phyloP scores from a whole-genome alignment of 495 filamentous ascomycete genomes.

The Penicillium bialowiezense region DNA sequence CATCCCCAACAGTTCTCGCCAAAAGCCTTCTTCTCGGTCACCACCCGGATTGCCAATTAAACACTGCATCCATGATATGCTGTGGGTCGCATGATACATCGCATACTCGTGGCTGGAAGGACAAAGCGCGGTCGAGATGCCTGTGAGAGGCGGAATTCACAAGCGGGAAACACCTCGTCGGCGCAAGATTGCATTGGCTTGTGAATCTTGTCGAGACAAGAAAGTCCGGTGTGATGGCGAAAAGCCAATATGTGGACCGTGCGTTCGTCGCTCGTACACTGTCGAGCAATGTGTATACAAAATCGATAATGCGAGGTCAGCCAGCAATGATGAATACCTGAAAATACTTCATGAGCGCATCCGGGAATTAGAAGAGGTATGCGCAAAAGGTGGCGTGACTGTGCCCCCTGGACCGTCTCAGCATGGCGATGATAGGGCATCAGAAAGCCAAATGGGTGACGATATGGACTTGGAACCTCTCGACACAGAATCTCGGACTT shows the following conservation, averaged over 20 bases:
- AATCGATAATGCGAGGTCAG: slow-evolving; percentile 33
- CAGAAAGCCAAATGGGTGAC: background rate
- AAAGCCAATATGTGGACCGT: slow-evolving; percentile 46
- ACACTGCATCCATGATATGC: background rate
- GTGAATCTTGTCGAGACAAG: slow-evolving; percentile 42
- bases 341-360: slow-evolving; percentile 36
- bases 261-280: slow-evolving; percentile 30
- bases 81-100: background rate
- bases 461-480: slow-evolving; percentile 1
- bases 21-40: background rate
- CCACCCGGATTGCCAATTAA: slow-evolving; percentile 2
- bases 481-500: slow-evolving; percentile 17
- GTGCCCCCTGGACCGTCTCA: slow-evolving; percentile 11
- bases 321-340: slow-evolving; percentile 39
- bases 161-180: slow-evolving; percentile 20
- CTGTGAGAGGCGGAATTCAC: slow-evolving; percentile 8
- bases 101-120: slow-evolving; percentile 1
- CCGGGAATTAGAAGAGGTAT: slow-evolving; percentile 34
- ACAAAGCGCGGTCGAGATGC: slow-evolving; percentile 12
- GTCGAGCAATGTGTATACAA: slow-evolving; percentile 39
- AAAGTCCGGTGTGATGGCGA: slow-evolving; percentile 42
- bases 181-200: slow-evolving; percentile 30
- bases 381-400: slow-evolving; percentile 27
- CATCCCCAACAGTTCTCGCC: background rate
- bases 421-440: slow-evolving; percentile 2